These are phyloP conservation scores for Zopfia rhizophila DNA, from an alignment of 2,329 filamentous ascomycete species.

Conservation along the genomic window DNA sequence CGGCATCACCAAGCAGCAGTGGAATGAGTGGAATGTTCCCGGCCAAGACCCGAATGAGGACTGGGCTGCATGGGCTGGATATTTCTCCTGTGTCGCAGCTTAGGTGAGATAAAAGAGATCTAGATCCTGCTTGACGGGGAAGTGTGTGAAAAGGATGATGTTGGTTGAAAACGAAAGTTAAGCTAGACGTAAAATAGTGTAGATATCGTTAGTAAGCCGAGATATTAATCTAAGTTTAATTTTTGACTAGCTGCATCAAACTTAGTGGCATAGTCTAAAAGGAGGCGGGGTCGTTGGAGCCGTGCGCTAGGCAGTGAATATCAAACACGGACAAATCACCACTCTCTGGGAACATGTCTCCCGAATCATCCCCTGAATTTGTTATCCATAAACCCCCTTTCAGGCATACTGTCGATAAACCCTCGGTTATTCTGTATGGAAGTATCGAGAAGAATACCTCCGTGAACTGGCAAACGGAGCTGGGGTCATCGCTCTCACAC, in stretches of 20 bases:
- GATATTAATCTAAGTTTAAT: slow-evolving; percentile 2
- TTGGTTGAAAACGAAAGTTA: neutral
- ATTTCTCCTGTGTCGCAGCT: slow-evolving; percentile 29
- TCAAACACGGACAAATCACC: no score
- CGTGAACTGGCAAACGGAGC: slow-evolving; percentile 62
- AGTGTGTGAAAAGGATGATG: neutral
- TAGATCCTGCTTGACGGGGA: neutral
- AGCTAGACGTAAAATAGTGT: neutral
- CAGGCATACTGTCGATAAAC: slow-evolving; percentile 24
- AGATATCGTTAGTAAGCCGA: neutral
- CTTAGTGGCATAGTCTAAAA: neutral
- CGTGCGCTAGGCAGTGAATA: slow-evolving; percentile 5
- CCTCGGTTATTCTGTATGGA: slow-evolving; percentile 68
- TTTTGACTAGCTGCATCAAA: slow-evolving; percentile 3
- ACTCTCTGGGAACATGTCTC: no score
- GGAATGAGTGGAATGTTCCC: slow-evolving; percentile 32
- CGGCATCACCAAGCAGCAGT: slow-evolving; percentile 26
- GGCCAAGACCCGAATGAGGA: slow-evolving; percentile 19
- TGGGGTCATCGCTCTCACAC: slow-evolving; percentile 53
- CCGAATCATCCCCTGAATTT: slow-evolving; percentile 21
- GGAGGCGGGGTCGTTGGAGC: neutral
- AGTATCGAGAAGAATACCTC: slow-evolving; percentile 55
- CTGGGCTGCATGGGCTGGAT: slow-evolving; percentile 26
- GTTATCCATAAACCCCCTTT: slow-evolving; percentile 35
- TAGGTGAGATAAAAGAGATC: slow-evolving; percentile 1